These are phyloP conservation scores for Penicillium rolfsii DNA, from an alignment of 2,329 filamentous ascomycete genomes.

Conservation along the genomic window DNA sequence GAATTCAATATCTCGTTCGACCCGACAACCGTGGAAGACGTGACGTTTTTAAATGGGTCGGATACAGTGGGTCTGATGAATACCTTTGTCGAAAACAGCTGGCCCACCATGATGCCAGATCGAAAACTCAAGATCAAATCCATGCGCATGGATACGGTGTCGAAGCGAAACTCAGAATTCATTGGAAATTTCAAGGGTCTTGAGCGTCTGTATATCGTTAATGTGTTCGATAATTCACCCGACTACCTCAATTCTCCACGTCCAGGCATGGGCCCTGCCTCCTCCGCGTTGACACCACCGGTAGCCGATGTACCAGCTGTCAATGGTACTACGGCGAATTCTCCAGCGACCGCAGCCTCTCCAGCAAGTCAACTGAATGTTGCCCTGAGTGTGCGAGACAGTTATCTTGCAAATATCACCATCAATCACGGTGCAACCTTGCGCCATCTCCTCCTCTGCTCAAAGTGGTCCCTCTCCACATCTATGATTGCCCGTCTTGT, in stretches of 20 bases:
- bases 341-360: slow-evolving; percentile 29
- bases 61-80: slow-evolving; percentile 44
- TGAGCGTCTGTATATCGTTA: slow-evolving; percentile 58
- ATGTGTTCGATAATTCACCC: slow-evolving; percentile 35
- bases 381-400: slow-evolving; percentile 43
- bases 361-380: slow-evolving; percentile 31
- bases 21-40: slow-evolving; percentile 45
- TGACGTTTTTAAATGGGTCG: slow-evolving; percentile 58
- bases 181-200: slow-evolving; percentile 49
- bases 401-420: slow-evolving; percentile 57
- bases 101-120: slow-evolving; percentile 45
- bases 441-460: slow-evolving; percentile 60
- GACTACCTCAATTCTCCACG: slow-evolving; percentile 40
- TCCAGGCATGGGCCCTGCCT: slow-evolving; percentile 24
- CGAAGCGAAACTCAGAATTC: slow-evolving; percentile 50
- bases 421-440: slow-evolving; percentile 56
- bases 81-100: slow-evolving; percentile 61
- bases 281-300: slow-evolving; percentile 36
- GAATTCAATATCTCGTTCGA: slow-evolving; percentile 53
- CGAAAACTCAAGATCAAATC: slow-evolving; percentile 49
- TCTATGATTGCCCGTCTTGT: slow-evolving; percentile 56
- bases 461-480: slow-evolving; percentile 58
- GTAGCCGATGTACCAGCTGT: slow-evolving; percentile 23
- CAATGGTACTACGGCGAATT: slow-evolving; percentile 27
- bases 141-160: slow-evolving; percentile 54